Evolutionary conservation across 2,329 filamentous ascomycete genomes (phyloP), one percentile per base, ranked within the genome.

Genomic region (Furcasterigmium sp.): DNA sequence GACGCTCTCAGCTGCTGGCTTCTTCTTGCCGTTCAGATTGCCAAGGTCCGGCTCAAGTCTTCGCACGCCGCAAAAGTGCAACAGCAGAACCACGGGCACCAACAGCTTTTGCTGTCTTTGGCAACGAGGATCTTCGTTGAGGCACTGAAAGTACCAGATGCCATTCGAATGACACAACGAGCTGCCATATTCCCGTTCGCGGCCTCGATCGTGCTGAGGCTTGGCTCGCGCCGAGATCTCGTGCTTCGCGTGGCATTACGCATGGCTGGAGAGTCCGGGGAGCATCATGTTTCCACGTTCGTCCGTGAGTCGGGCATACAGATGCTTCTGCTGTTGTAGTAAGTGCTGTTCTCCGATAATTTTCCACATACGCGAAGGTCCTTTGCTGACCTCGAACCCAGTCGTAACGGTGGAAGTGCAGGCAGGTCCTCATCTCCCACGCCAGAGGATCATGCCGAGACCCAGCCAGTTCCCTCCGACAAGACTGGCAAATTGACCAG

Each of bases 251-350:
- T 43, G 15, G 41, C 41, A 19, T 29, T 43, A 17, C 41, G 32
- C 8, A 43, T 43, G 41, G 17, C 34, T 6, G 41, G 41, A 10
- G 41, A 43, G 20, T 34, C 41, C 14, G 34, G 41, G 14, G 37
- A 39, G 41, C 17, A 32, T 8, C 28, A 39, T 30, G 41, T 43
- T 18, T 23, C 41, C 8, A 43, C 41, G 28, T 43, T 43, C 35
- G 37, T 43, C 19, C 41, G 41, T 10, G 32, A 38, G 15, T 32
- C 41, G 28, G 41, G 41, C 20, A 23, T 17, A 8, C 34, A 39
- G 19, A 39, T 43, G 41, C 41, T 43, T 8, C n/a, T 30, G 8
- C 41, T 43, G 41, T 11, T 43, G 19, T 40, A 29, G 41, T 43
- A 11, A 39, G 41, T 40, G 23, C 23, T 26, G 23, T 26, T 11